Evolutionary conservation across 352 stramenopile species (phyloP), one percentile per base, ranked within the genome.

Genomic region (Lagenidium sp.): DNA sequence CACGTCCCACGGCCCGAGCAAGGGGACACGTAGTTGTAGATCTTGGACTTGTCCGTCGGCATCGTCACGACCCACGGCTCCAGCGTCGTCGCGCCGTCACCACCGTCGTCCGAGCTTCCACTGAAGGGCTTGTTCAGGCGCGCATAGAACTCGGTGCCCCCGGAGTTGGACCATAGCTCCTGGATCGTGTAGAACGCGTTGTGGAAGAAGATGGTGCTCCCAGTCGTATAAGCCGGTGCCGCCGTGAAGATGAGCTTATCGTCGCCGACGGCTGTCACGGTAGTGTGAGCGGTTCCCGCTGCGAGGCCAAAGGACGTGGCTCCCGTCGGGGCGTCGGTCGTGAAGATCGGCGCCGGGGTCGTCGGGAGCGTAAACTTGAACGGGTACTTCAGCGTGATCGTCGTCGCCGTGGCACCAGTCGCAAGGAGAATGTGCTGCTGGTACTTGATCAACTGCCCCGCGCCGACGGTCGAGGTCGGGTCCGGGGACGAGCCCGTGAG

Each of bases 1-100:
- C 84, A 95, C 19, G 93, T 51, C 2, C 81, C 83, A 31, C 84
- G 74, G 0, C 80, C 76, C 0, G 73, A 75, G 60, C 84, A 95
- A 36, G 60, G 50, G 10, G 71, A 83, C 1, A 88, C 75, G 55
- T 88, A 90, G 21, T 68, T 71, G 55, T 80, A 90, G 29, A 69
- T 46, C 43, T 60, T 60, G 6, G 54, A 63, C 1, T 45, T 41
- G 12, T 55, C 50, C 0, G 15, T 36, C 0, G 71, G 60, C 12
- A 54, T 23, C 10, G 37, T 58, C 6, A 86, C 44, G 15, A 60
- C 60, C 55, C 72, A 85, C 2, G 53, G 18, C 0, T 18, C 32
- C 1, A 39, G 21, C 2, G 15, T 16, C 0, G 51, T 8, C 0
- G 47, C 51, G 7, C 30, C 56, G 1, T 32, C 12, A 0, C 25